Percentiles rank a stretch among this genome's conserved stretches.
Evolutionary conservation across 148 eudicot genomes (phyloP).

Genomic region (Camellia granthamiana): DNA sequence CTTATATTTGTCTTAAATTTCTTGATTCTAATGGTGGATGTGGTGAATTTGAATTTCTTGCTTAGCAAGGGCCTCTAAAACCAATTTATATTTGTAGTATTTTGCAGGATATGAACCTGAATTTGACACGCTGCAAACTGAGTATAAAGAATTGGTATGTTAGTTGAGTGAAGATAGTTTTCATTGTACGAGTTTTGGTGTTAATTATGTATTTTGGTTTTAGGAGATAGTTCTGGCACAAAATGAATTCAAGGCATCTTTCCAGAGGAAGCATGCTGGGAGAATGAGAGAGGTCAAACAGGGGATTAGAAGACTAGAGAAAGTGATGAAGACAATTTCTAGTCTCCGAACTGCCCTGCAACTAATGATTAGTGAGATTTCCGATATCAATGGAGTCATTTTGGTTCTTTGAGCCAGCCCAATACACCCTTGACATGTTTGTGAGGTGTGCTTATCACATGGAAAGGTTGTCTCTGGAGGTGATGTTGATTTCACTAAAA

Average conservation of each 20-base stretch:
- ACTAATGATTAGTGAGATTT: constrained; percentile 53
- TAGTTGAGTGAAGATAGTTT: constrained; percentile 22
- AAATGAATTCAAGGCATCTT: constrained; percentile 44
- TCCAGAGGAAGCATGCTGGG: constrained; percentile 57
- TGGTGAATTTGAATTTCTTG: not conserved
- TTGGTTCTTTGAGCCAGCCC: constrained; percentile 77
- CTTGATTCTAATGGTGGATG: not conserved
- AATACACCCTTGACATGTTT: constrained; percentile 71
- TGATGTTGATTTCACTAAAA: constrained; percentile 43
- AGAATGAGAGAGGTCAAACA: constrained; percentile 76
- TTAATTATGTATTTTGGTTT: constrained; percentile 30
- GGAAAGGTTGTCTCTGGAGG: constrained; percentile 32
- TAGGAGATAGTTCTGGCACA: constrained; percentile 54
- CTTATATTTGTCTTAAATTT: not conserved
- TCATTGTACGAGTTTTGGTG: constrained; percentile 10
- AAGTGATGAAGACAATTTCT: constrained; percentile 61
- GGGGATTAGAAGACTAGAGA: constrained; percentile 69
- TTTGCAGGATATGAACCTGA: constrained; percentile 86
- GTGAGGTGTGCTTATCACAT: constrained; percentile 60
- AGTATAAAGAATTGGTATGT: constrained; percentile 82
- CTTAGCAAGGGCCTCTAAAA: not conserved
- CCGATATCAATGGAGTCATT: constrained; percentile 47
- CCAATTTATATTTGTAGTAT: constrained; percentile 34
- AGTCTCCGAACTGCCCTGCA: constrained; percentile 61
- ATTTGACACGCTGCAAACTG: constrained; percentile 57